phyloP scores from a whole-genome alignment of 2,329 filamentous ascomycete genomes.

The Cercospora zeae-maydis region DNA sequence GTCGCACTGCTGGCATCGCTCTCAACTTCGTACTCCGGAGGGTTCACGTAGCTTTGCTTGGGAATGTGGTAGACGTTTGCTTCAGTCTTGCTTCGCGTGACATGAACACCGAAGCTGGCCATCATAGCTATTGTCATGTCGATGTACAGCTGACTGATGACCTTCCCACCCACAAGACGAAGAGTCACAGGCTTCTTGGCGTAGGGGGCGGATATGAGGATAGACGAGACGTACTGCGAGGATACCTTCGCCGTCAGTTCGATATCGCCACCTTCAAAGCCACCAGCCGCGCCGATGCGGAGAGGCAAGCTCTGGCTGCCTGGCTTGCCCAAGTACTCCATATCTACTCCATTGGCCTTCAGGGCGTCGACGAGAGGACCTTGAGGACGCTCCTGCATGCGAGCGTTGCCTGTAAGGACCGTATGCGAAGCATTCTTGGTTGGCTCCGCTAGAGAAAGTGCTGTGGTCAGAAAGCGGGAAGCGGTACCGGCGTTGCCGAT shows the following conservation, averaged over 20 bases:
- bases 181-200: conserved; percentile 91
- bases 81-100: conserved; percentile 71
- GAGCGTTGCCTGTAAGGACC: conserved; percentile 83
- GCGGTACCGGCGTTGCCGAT: conserved; percentile 96
- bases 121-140: conserved; percentile 99
- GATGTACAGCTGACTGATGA: conserved; percentile 94
- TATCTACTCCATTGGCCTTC: conserved; percentile 76
- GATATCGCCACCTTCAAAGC: conserved; percentile 81
- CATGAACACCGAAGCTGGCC: conserved; percentile 80
- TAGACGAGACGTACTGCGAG: conserved; percentile 97
- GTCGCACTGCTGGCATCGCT: conserved; percentile 97
- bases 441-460: conserved; percentile 76
- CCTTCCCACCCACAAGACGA: conserved; percentile 88
- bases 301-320: conserved; percentile 82
- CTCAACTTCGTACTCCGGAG: conserved; percentile 82
- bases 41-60: conserved; percentile 76
- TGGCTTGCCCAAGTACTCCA: conserved; percentile 80
- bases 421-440: conserved; percentile 61
- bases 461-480: conserved; percentile 89
- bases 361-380: conserved; percentile 89
- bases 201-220: conserved; percentile 95
- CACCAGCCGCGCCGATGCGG: conserved; percentile 74
- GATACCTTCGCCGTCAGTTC: conserved; percentile 92
- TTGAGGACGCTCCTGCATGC: conserved; percentile 95
- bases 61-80: conserved; percentile 93